phyloP scores from a whole-genome alignment of 257 asterid genomes.

The Solanum habrochaites region DNA sequence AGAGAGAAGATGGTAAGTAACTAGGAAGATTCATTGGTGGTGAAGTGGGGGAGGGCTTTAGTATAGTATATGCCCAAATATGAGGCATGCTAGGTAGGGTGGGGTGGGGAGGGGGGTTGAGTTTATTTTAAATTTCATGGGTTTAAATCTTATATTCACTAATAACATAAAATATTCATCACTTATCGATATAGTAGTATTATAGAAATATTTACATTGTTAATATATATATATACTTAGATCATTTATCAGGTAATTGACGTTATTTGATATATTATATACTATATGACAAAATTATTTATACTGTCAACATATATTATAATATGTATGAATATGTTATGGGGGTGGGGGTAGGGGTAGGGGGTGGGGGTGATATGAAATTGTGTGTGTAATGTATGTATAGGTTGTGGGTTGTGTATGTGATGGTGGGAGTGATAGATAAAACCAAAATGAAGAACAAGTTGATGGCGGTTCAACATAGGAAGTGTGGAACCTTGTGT shows the following conservation, averaged over 20 bases:
- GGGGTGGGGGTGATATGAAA: not conserved
- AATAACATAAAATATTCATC: not conserved
- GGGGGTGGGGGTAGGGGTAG: not conserved
- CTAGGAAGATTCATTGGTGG: slow-evolving; percentile 56
- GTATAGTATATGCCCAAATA: not conserved
- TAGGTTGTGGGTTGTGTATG: slow-evolving; percentile 33
- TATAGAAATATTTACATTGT: not conserved
- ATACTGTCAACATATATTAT: not conserved
- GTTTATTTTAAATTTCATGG: not conserved
- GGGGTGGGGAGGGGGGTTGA: not conserved
- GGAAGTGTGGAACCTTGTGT: slow-evolving; percentile 45
- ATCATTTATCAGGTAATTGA: no score
- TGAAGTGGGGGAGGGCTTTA: not conserved
- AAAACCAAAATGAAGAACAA: slow-evolving; percentile 24
- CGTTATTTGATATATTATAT: no score
- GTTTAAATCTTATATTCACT: not conserved
- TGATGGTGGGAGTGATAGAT: slow-evolving; percentile 31
- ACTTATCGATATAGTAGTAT: not conserved
- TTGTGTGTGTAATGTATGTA: slow-evolving; percentile 12
- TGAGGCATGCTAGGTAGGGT: not conserved
- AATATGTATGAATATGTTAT: not conserved
- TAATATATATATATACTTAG: no score
- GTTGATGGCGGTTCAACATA: slow-evolving; percentile 56
- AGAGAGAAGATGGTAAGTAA: slow-evolving; percentile 22
- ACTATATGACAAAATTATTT: not conserved